Conservation (phyloP, 2,329 filamentous ascomycete species). For the Pleomassaria siparia region DNA sequence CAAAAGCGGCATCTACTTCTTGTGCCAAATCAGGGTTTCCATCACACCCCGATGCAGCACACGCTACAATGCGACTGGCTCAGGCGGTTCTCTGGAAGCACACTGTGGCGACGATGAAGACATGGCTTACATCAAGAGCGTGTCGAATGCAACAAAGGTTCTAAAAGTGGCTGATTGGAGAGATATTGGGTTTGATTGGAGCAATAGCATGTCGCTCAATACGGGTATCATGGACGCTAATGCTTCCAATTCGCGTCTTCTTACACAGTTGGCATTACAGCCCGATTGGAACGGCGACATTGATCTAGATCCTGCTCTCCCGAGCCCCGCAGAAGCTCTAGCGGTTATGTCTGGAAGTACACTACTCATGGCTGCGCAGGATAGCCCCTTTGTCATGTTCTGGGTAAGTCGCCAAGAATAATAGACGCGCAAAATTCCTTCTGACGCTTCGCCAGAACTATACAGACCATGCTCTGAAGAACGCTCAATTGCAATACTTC, state of each 20-base stretch:
- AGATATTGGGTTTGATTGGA: constrained; percentile 48
- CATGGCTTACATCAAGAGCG: constrained; percentile 57
- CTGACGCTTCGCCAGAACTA: constrained; percentile 40
- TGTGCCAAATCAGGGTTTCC: constrained; percentile 69
- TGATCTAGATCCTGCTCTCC: constrained; percentile 55
- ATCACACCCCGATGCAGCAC: constrained; percentile 69
- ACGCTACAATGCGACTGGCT: constrained; percentile 46
- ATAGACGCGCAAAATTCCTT: background rate
- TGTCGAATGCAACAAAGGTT: constrained; percentile 59
- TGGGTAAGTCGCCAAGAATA: constrained; percentile 39
- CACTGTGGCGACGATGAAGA: constrained; percentile 62
- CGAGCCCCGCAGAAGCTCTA: constrained; percentile 72
- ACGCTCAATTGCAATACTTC: constrained; percentile 60
- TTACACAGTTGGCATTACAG: constrained; percentile 48
- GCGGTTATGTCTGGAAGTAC: constrained; percentile 70
- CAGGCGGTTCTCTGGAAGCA: constrained; percentile 61
- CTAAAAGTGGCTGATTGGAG: constrained; percentile 48
- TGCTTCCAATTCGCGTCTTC: constrained; percentile 47
- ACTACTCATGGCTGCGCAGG: constrained; percentile 60
- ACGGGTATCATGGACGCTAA: constrained; percentile 47
- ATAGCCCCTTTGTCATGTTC: constrained; percentile 61
- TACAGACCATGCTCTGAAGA: constrained; percentile 39
- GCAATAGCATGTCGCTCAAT: constrained; percentile 46
- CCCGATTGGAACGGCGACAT: constrained; percentile 17
- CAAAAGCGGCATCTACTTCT: constrained; percentile 52